phyloP scores from a whole-genome alignment of 2,329 filamentous ascomycete genomes.

The Ascocoryne sarcoides region DNA sequence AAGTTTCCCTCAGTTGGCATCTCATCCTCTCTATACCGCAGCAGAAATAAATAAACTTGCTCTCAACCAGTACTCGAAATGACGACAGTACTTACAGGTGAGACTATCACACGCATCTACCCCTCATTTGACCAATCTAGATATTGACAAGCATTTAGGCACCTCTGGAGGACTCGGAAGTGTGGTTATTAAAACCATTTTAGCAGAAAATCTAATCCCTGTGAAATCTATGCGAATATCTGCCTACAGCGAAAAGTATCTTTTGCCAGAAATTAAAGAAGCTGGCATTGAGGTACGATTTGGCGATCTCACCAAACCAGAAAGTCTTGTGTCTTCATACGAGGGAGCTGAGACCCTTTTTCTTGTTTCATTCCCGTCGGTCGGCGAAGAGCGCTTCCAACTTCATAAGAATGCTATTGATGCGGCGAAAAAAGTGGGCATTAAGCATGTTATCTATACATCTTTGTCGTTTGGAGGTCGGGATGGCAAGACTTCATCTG shows the following conservation, averaged over 20 bases:
- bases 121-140: too few relatives aligned
- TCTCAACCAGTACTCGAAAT: too few relatives aligned
- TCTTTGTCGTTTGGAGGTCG: constrained; percentile 21
- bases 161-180: too few relatives aligned
- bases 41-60: too few relatives aligned
- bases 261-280: neutral
- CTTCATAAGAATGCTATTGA: constrained; percentile 19
- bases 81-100: too few relatives aligned
- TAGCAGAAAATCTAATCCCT: neutral
- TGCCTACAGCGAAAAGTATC: neutral
- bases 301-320: constrained; percentile 1
- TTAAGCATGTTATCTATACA: constrained; percentile 29
- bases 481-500: neutral
- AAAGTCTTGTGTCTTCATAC: neutral
- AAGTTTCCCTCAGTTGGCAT: too few relatives aligned
- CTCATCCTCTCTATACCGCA: too few relatives aligned
- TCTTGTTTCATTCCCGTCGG: neutral
- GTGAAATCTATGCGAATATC: constrained; percentile 1
- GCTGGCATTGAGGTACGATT: constrained; percentile 1
- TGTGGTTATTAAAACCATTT: too few relatives aligned
- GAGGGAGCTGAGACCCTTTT: neutral
- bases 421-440: constrained; percentile 24
- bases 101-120: too few relatives aligned
- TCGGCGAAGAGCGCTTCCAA: constrained; percentile 2
- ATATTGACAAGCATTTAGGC: too few relatives aligned